Conservation (phyloP, 2,329 filamentous ascomycete species). For the Cadophora gregata region DNA sequence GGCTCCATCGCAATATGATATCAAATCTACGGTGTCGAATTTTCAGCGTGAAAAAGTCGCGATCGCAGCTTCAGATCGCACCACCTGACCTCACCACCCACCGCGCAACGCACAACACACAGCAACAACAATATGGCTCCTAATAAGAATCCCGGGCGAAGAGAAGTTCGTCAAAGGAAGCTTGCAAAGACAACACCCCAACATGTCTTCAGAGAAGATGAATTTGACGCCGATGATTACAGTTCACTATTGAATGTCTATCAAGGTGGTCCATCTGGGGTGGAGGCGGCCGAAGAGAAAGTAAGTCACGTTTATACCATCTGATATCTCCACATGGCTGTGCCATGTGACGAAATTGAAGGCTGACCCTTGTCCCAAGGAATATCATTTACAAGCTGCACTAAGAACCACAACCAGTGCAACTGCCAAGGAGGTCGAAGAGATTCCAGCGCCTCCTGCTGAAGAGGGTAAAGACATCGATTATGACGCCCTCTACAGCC, state of each 20-base stretch:
- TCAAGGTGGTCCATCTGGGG: slow-evolving; percentile 80
- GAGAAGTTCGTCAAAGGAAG: slow-evolving; percentile 63
- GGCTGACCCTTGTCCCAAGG: slow-evolving; percentile 37
- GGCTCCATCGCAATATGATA: slow-evolving; percentile 40
- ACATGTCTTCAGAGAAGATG: slow-evolving; percentile 78
- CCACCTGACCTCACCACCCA: slow-evolving; percentile 18
- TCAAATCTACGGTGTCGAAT: slow-evolving; percentile 30
- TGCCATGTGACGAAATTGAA: background rate
- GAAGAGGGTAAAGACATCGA: slow-evolving; percentile 68
- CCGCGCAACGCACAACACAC: background rate
- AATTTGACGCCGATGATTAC: slow-evolving; percentile 87
- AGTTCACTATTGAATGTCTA: slow-evolving; percentile 75
- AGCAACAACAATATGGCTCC: slow-evolving; percentile 20
- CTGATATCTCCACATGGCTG: slow-evolving; percentile 33
- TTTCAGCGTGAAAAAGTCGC: slow-evolving; percentile 41
- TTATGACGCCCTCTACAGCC: slow-evolving; percentile 89
- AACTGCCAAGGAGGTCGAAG: slow-evolving; percentile 40
- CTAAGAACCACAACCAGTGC: slow-evolving; percentile 36
- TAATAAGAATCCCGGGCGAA: slow-evolving; percentile 39
- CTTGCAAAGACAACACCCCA: slow-evolving; percentile 45
- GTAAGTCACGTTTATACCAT: slow-evolving; percentile 47
- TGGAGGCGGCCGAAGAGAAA: slow-evolving; percentile 96
- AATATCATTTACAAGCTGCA: slow-evolving; percentile 47
- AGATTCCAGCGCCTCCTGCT: slow-evolving; percentile 68
- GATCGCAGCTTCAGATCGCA: slow-evolving; percentile 34